Evolutionary conservation across 495 filamentous ascomycete genomes (phyloP).

Genomic region (Daldinia caldariorum): DNA sequence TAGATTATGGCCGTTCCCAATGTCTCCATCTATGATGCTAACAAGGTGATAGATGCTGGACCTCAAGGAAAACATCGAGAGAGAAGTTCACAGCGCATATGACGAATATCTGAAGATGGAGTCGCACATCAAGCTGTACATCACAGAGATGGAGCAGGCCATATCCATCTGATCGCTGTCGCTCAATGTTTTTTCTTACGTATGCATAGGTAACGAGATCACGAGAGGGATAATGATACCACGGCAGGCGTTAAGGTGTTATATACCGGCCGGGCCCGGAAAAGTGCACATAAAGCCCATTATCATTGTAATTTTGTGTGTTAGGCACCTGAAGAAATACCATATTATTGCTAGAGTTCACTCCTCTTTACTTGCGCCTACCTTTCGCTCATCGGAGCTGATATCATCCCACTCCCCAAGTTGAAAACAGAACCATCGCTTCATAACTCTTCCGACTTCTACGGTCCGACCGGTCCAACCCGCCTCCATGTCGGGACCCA

Average conservation of each 20-base stretch:
- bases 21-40: conserved; percentile 41
- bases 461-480: conserved; percentile 75
- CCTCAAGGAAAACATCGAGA: conserved; percentile 95
- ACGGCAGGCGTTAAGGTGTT: conserved; percentile 48
- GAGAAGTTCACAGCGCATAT: conserved; percentile 84
- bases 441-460: conserved; percentile 68
- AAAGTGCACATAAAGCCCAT: conserved; percentile 15
- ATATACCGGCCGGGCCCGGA: background rate
- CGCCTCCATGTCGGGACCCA: conserved; percentile 59
- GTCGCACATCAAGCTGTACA: conserved; percentile 95
- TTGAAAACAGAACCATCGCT: conserved; percentile 77
- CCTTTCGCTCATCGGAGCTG: conserved; percentile 16
- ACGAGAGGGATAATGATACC: conserved; percentile 39
- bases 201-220: conserved; percentile 39
- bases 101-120: conserved; percentile 97
- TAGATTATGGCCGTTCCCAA: background rate
- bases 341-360: background rate
- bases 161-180: conserved; percentile 58
- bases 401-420: conserved; percentile 47
- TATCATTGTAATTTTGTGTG: conserved; percentile 13
- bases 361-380: background rate
- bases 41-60: conserved; percentile 82
- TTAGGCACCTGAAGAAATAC: conserved; percentile 16
- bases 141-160: conserved; percentile 97
- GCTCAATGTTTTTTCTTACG: conserved; percentile 17